phyloP scores from a whole-genome alignment of 1,284 basidiomycete genomes.

The Ceratobasidium sp. region DNA sequence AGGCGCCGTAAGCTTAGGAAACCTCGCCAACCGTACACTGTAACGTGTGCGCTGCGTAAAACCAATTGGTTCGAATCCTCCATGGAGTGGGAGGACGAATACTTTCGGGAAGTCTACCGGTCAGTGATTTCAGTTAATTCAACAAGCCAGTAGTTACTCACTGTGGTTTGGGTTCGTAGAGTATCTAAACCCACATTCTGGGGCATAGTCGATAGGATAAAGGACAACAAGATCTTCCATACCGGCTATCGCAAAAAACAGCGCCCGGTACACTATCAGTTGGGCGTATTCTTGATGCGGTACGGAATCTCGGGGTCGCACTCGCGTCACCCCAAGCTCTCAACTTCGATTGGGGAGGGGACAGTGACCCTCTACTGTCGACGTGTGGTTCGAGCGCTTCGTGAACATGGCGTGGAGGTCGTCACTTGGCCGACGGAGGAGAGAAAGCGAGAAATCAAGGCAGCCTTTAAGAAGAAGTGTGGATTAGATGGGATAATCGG shows the following conservation, averaged over 20 bases:
- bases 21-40: not conserved
- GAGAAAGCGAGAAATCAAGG: not conserved
- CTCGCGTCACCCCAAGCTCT: not conserved
- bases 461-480: not conserved
- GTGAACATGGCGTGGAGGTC: not conserved
- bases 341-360: conserved; percentile 3
- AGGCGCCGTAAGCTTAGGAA: no score
- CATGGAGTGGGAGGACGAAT: not conserved
- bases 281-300: not conserved
- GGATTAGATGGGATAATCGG: conserved; percentile 11
- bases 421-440: conserved; percentile 1
- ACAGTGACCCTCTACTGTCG: conserved; percentile 6
- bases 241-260: not conserved
- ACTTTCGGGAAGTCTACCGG: not conserved
- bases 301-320: not conserved
- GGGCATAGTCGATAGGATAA: not conserved
- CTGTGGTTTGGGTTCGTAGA: not conserved
- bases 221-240: not conserved
- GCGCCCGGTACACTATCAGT: not conserved
- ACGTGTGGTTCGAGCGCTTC: not conserved
- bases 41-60: not conserved
- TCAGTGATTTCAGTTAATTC: no score
- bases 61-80: not conserved
- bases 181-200: not conserved
- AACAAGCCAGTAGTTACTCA: not conserved